Evolutionary conservation across 495 filamentous ascomycete genomes (phyloP), one percentile per base, ranked within the genome.

Genomic region (Daldinia concentrica): DNA sequence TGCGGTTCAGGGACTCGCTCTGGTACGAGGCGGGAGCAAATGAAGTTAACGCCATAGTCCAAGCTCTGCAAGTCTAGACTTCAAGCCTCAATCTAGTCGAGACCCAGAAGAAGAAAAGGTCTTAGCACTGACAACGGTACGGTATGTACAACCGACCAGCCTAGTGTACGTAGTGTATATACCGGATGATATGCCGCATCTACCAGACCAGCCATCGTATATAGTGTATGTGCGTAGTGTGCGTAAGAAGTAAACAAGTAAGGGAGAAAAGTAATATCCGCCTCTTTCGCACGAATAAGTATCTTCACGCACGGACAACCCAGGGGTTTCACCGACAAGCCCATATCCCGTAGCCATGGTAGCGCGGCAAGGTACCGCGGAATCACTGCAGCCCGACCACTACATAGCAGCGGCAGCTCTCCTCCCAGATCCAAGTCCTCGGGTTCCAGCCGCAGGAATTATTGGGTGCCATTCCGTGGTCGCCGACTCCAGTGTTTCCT

Each of bases 361-460:
- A 54, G 41, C 50, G 50, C 50, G 27, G 50, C 22, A 27, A 9
- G 50, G 6, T 48, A 2, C 43, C 43, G 43, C 43, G 43, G 43
- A 48, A 48, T 24, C 43, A 48, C 43, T 9, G 43, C 50, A 54
- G 50, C 50, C 50, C 24, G 4, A 11, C 50, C 50, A 29, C 50
- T 22, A n/a, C n/a, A n/a, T n/a, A 54, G 26, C 12, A 30, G 8
- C 24, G 8, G 24, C 50, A 15, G 8, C 24, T n/a, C 19, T 9
- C 11, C 15, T 24, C 55, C 17, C 55, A 58, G 55, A 14, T 4
- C 66, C 66, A 52, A 29, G 54, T 24, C 15, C 39, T 52, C 59
- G 66, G 66, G 59, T 63, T 66, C 59, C n/a, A 56, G 57, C 58
- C 37, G 24, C 57, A 30, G 45, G 45, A 55, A 34, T 27, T 37